Evolutionary conservation across 441 rosid genomes (phyloP), one percentile per base, ranked within the genome.

Genomic region (Pelargonium australe): DNA sequence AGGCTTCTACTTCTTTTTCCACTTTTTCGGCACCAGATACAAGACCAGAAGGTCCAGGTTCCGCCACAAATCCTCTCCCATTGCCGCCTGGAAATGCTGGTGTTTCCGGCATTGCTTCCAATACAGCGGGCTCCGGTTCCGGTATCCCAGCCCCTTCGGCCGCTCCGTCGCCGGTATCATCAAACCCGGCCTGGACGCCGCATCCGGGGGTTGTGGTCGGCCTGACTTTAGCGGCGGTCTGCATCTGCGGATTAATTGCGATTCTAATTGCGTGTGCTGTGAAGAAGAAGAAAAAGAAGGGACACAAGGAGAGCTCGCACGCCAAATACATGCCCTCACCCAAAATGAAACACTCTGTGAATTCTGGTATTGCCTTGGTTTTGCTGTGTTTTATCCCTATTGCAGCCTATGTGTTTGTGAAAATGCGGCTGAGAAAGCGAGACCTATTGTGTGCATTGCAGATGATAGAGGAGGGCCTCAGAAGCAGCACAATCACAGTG

Each of bases 401-500:
- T 49, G 57, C 57, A 49, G 57, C 57, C n/a, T 4, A 47, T 49
- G 57, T 49, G 57, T 49, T 49, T 49, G 16, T 49, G 57, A 49
- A 49, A 49, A 49, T 16, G 13, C 19, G 10, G 11, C 25, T 58
- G 41, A 16, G 34, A 62, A 0, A 10, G 4, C 17, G 41, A 16
- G 34, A 62, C 5, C n/a, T 31, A 1, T 8, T 23, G 70, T 23
- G 12, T 63, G 62, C 49, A 28, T 62, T n/a, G 62, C 7, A 64
- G 37, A 65, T 66, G 58, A 28, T 2, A 23, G 6, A 47, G 57
- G 55, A 68, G 66, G 37, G 64, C 37, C 71, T 64, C 89, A 87
- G 96, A 83, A 80, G 75, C 89, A 58, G 72, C 72, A 58, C 70
- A 34, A 34, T 34, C 37, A 3, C 5, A 34, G 37, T 4, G 37